Evolutionary conservation across 768 basidiomycete species (phyloP).

Genomic region (Trametes punicea): DNA sequence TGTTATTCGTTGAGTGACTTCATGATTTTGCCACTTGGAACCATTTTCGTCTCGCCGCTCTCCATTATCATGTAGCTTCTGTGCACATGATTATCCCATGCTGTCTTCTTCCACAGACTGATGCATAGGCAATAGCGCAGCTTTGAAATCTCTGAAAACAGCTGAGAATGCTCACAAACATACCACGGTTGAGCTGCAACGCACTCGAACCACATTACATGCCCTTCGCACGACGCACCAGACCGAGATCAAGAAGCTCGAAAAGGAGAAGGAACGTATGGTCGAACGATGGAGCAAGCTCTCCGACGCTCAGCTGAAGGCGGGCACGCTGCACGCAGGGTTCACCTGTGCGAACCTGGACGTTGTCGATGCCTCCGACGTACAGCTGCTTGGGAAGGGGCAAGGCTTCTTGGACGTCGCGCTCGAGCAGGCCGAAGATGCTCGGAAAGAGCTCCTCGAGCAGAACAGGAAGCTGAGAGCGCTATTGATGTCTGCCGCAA

Average conservation of each 20-base stretch:
- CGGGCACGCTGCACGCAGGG: slow-evolving; percentile 47
- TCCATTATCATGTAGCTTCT: background rate
- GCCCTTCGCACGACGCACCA: slow-evolving; percentile 65
- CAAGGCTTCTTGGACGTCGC: slow-evolving; percentile 60
- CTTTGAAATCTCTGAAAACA: slow-evolving; percentile 51
- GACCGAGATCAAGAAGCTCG: slow-evolving; percentile 74
- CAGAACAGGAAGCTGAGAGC: slow-evolving; percentile 64
- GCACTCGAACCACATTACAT: slow-evolving; percentile 66
- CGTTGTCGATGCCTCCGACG: slow-evolving; percentile 39
- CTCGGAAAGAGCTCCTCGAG: slow-evolving; percentile 54
- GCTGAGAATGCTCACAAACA: slow-evolving; percentile 69
- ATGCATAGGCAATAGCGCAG: slow-evolving; percentile 34
- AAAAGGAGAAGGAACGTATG: slow-evolving; percentile 75
- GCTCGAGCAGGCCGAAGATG: slow-evolving; percentile 69
- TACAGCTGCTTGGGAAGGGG: slow-evolving; percentile 40
- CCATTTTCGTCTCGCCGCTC: too few relatives aligned
- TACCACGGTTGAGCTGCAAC: slow-evolving; percentile 65
- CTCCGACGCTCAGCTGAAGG: slow-evolving; percentile 62
- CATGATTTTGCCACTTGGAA: too few relatives aligned
- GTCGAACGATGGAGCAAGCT: slow-evolving; percentile 73
- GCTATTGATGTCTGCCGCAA: slow-evolving; percentile 58
- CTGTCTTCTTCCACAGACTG: too few relatives aligned
- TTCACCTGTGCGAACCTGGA: slow-evolving; percentile 21
- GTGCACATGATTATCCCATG: too few relatives aligned
- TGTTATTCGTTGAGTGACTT: too few relatives aligned